phyloP scores from a whole-genome alignment of 2,329 filamentous ascomycete species.

The Penicillium concentricum region DNA sequence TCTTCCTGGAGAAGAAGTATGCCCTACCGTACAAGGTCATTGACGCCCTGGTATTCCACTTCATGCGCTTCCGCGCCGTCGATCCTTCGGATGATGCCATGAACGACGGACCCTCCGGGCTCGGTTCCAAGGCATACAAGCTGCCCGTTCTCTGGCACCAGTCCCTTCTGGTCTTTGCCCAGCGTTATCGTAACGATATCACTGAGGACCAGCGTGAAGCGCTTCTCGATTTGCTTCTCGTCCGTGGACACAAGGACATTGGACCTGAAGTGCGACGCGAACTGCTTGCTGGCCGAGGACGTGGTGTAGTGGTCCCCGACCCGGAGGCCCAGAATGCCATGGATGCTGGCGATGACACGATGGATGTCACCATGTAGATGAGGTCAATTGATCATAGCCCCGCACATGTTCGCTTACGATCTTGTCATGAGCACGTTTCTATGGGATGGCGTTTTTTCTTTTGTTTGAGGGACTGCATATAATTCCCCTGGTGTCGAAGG shows the following conservation, averaged over 20 bases:
- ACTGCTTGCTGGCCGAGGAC: constrained; percentile 79
- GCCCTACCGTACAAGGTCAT: constrained; percentile 93
- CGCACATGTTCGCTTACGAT: constrained; percentile 26
- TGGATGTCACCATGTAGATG: constrained; percentile 63
- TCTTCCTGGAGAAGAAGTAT: constrained; percentile 94
- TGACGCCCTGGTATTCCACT: constrained; percentile 94
- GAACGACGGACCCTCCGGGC: constrained; percentile 40
- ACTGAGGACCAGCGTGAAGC: constrained; percentile 93
- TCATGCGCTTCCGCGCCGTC: constrained; percentile 78
- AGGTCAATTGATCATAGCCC: constrained; percentile 2
- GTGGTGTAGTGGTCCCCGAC: constrained; percentile 63
- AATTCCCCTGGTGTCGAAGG: constrained; percentile 23
- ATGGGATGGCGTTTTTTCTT: constrained; percentile 25
- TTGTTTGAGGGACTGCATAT: constrained; percentile 22
- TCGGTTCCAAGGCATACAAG: constrained; percentile 58
- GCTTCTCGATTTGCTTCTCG: constrained; percentile 79
- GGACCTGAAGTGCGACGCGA: constrained; percentile 89
- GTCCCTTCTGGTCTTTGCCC: constrained; percentile 84
- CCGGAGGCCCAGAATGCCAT: constrained; percentile 56
- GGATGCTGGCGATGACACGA: constrained; percentile 82
- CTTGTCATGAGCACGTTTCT: constrained; percentile 27
- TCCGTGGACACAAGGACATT: constrained; percentile 81
- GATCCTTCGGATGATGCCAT: constrained; percentile 57
- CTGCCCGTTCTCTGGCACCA: constrained; percentile 97
- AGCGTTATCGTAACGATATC: constrained; percentile 93